Evolutionary conservation across 1,284 basidiomycete species (phyloP), one percentile per base, ranked within the genome.

Genomic region (Pascua sp.): DNA sequence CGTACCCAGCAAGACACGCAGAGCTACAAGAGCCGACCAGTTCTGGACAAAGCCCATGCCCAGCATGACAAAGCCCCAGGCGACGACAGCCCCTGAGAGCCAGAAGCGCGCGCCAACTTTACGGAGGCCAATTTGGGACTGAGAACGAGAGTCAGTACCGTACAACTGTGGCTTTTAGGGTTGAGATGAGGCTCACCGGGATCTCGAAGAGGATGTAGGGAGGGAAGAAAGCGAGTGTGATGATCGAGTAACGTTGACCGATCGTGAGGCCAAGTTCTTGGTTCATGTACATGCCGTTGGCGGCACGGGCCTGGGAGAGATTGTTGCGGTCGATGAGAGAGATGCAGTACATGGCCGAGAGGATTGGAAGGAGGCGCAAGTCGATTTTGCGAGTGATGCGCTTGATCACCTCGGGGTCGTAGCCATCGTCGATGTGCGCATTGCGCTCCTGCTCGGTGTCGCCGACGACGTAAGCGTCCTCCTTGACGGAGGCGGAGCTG

Each of bases 51-150:
- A 67, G 11, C 76, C 73, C 67, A 77, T 78, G 15, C 67, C 60
- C 15, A 73, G 67, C 74, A 77, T 77, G 61, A 74, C 71, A 9
- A 73, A 51, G 48, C 77, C 77, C 77, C 77, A 77, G 5, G 64
- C 61, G 18, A 78, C 24, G 7, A 32, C 24, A 4, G 24, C 24
- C 24, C 24, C 24, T 32, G 24, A 32, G 53, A 75, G 56, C 56
- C 56, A 58, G 48, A 47, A 54, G n/a, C 52, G 47, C 4, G 52
- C 51, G 12, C 56, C 56, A 36, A 58, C 53, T 36, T 47, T 45
- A 18, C 56, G 51, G 16, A 58, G 56, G 40, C 56, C 56, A 12
- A 58, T 17, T 47, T 58, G 56, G 24, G 51, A 53, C 56, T 57
- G 41, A 73, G 66, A 37, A 73, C 3, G 24, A 32, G 24, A 32